Base-by-base conservation (phyloP, 2,329 filamentous ascomycete species). In the Sporothrix dimorphospora region DNA sequence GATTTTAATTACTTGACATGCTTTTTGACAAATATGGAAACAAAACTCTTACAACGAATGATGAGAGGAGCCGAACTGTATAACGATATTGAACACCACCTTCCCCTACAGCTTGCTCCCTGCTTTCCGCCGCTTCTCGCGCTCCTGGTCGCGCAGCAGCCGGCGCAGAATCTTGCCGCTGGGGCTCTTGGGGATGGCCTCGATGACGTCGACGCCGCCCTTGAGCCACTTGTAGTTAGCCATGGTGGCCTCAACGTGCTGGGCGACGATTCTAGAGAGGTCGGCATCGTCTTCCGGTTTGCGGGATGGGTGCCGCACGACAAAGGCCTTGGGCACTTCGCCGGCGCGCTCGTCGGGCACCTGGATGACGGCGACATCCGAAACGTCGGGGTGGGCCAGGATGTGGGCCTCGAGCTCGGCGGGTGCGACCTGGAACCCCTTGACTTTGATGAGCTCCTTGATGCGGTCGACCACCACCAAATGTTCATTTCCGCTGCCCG, bases 391-490 rank as follows among this genome's bases (percentile, higher is more conserved):
- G 79, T 95, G 92, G 0, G 89, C 87, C 16, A 97, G 88, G 6
- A 97, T 85, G 77, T 94, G 91, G 1, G 92, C 91, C 81, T 97
- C 93, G 1, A 97, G 87, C 79, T 96, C 93, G 1, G 93, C 93
- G 0, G 93, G 93, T 0, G 93, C 92, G 27, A 96, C 93, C 89
- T 96, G 93, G 73, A 91, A 84, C 72, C 92, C 93, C 80, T 93
- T 81, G 45, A 83, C 81, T 76, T 86, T 86, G 78, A 86, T 86
- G 71, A 86, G 76, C 77, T 86, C 84, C 76, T 84, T 87, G 74
- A 86, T 81, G 16, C 94, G 89, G 79, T 97, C 94, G 0, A 94
- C 91, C 72, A 98, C 91, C 78, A 94, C 91, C 65, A 97, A 79
- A 78, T 98, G 94, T 80, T 97, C 93, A 75, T 90, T 83, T 2